Base-by-base conservation (phyloP, 116 monocot species). In the Thalassia testudinum region DNA sequence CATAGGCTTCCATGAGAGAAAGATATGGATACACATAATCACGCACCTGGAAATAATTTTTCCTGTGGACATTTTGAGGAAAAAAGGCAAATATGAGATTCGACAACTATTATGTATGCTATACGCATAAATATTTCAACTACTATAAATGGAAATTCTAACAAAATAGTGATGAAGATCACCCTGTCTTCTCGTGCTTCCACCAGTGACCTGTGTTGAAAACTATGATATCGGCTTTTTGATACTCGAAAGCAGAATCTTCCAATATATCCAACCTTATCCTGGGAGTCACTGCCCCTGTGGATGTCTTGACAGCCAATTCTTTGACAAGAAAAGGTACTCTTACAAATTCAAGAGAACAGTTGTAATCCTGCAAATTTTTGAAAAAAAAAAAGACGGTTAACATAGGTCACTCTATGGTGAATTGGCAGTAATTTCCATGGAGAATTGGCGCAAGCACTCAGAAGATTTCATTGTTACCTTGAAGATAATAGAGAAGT, bases 171-270 rank as follows among this genome's bases (percentile, higher is more conserved):
- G 28, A 52, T 48, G 19, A 21, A 12, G 23, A 72, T 49, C 42
- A 86, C 87, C 87, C 92, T 66, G 87, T 92, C 69, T 92, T 87
- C 53, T 78, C 77, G 73, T 86, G 86, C 53, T 79, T 92, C 92
- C 92, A 92, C 92, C 92, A 92, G 53, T 92, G 92, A 14, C 87
- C 92, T 12, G 92, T 87, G 59, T 87, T 92, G 73, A 92, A 92
- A 59, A 92, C 71, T 60, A 83, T 28, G 48, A 92, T 62, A 58
- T 92, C 73, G 11, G 92, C 86, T 34, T 62, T 57, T 43, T 42
- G 65, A 54, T 83, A 87, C 28, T 80, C 68, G 42, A 19, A 10
- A 20, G 73, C 68, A 28, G 83, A 68, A 26, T 66, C 83, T 37
- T 92, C 92, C 51, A 87, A 44, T n/a, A 80, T 21, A 73, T 92